A percentile compares a stretch with the other conserved stretches of the same genome.
Evolutionary conservation across 2,329 filamentous ascomycete genomes (phyloP).

Genomic region (Sporothrix globosa): DNA sequence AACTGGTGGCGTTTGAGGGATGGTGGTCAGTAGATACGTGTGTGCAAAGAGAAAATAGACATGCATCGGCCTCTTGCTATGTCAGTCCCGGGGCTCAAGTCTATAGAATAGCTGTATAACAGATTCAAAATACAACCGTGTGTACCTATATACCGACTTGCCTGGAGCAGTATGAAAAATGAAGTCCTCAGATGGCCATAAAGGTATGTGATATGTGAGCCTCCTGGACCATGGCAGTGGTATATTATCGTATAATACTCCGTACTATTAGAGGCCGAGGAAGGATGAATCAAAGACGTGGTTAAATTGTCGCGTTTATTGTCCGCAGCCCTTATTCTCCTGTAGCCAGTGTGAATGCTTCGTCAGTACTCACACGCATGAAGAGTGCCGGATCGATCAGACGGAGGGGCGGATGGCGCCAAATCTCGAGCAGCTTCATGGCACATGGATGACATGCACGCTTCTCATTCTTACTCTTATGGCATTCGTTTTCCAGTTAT

Average conservation of each 20-base stretch:
- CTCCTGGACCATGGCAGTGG: background rate
- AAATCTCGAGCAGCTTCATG: background rate
- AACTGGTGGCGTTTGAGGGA: background rate
- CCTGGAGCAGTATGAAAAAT: too few species aligned
- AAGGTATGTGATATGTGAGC: background rate
- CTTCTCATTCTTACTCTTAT: background rate
- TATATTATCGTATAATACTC: background rate
- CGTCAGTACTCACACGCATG: conserved; percentile 27
- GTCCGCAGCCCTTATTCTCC: too few species aligned
- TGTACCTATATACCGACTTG: too few species aligned
- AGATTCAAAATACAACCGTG: too few species aligned
- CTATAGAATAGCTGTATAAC: background rate
- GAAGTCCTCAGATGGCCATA: too few species aligned
- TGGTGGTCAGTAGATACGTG: background rate
- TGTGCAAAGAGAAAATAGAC: background rate
- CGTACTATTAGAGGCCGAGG: background rate
- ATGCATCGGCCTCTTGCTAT: background rate
- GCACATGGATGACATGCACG: background rate
- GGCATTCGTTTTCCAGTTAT: background rate
- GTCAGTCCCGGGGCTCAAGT: background rate
- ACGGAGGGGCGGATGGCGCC: conserved; percentile 8
- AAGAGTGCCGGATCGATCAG: conserved; percentile 27
- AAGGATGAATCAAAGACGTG: background rate
- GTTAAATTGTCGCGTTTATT: background rate
- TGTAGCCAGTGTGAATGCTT: background rate